Base-by-base conservation (phyloP, 2,329 filamentous ascomycete species). In the Pseudogymnoascus sp. region DNA sequence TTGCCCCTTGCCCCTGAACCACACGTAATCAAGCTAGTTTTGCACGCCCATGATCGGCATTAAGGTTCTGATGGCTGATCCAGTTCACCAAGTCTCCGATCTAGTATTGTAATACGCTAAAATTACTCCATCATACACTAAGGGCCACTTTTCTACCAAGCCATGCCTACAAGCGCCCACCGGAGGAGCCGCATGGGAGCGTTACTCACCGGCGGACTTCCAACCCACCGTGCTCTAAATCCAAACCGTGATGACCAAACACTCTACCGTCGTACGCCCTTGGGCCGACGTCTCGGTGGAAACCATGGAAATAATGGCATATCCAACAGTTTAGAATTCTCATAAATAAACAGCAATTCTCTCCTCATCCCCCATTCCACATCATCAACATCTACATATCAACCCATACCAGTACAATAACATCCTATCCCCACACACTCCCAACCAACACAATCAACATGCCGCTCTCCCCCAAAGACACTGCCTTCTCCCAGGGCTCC, bases 401-500 rank as follows among this genome's bases (percentile, higher is more conserved):
- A 56, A 31, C n/a, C 10, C 1, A 2, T n/a, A 56, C 26, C 33
- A 33, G 9, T 26, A 56, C 42, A 46, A 46, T 21, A 46, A 15
- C 21, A 3, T 4, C 11, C 19, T 15, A 26, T 4, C 4, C 1
- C 42, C 40, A 42, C n/a, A 19, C 10, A 3, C 21, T 9, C 11
- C 21, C 11, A 13, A 46, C 10, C 21, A 46, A 26, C 21, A 46
- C 11, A 23, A 15, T 5, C 42, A 46, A 4, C 21, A 46, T 46
- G 42, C 42, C 11, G 13, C 46, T 56, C 26, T 19, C 46, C 9
- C 46, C 46, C 26, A 3, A 11, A 17, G 46, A 56, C 10, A 19
- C 46, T 13, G 29, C 46, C 46, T 56, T 73, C 9, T 62, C 70
- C 5, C 66, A 69, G 62, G 72, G 70, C 4, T 77, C 76, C 0